Evolutionary conservation across 2,329 filamentous ascomycete genomes (phyloP).

Genomic region (Colletotrichum endophyticum): DNA sequence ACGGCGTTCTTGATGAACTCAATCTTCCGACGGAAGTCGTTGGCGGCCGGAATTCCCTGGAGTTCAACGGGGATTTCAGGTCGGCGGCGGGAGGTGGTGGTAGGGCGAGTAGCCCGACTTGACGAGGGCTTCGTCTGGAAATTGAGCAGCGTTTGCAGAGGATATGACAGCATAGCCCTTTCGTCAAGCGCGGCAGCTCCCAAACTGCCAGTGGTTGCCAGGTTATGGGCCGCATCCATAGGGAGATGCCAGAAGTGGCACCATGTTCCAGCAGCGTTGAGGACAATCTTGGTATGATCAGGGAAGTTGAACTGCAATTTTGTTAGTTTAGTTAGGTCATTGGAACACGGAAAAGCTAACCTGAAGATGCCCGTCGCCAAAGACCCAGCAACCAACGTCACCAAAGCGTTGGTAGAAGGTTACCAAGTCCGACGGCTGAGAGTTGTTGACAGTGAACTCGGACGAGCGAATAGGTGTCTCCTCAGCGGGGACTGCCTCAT

Average conservation of each 20-base stretch:
- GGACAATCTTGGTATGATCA: slow-evolving; percentile 84
- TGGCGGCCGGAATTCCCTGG: slow-evolving; percentile 71
- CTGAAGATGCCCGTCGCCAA: slow-evolving; percentile 80
- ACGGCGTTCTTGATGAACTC: slow-evolving; percentile 73
- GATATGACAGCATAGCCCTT: slow-evolving; percentile 74
- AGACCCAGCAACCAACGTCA: slow-evolving; percentile 82
- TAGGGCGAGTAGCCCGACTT: slow-evolving; percentile 44
- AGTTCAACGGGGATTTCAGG: slow-evolving; percentile 66
- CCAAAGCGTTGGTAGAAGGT: slow-evolving; percentile 84
- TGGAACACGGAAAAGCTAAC: slow-evolving; percentile 41
- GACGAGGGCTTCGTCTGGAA: slow-evolving; percentile 56
- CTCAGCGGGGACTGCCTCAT: slow-evolving; percentile 62
- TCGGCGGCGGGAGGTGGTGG: slow-evolving; percentile 55
- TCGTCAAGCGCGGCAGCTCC: slow-evolving; percentile 73
- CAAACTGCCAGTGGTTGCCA: slow-evolving; percentile 70
- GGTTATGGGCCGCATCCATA: slow-evolving; percentile 69
- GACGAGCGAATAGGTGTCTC: slow-evolving; percentile 46
- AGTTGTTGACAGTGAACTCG: slow-evolving; percentile 8
- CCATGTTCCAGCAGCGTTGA: slow-evolving; percentile 76
- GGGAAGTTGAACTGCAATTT: slow-evolving; percentile 79
- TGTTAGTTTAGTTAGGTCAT: slow-evolving; percentile 26
- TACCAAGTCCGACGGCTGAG: slow-evolving; percentile 63
- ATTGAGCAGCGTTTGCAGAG: slow-evolving; percentile 76
- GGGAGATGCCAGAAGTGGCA: slow-evolving; percentile 81
- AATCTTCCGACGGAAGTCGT: slow-evolving; percentile 76